Evolutionary conservation across 192 early-diverging fungal species (phyloP).

Genomic region (Coemansia biformis): DNA sequence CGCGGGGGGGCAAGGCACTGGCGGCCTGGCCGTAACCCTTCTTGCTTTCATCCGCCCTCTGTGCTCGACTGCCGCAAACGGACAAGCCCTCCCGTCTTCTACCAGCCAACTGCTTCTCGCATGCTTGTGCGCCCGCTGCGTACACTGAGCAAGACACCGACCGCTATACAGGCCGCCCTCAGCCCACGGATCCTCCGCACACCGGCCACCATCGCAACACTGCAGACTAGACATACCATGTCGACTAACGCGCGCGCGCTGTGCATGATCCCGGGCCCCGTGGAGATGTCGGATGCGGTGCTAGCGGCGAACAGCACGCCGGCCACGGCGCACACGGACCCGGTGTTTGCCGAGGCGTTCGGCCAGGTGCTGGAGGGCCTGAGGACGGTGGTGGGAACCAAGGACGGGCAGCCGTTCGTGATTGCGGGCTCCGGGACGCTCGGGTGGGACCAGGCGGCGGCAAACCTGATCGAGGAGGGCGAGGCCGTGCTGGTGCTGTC

Average conservation of each 20-base stretch:
- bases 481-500: constrained; percentile 84
- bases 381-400: constrained; percentile 72
- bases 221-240: background rate
- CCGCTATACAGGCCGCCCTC: background rate
- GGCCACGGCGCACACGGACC: constrained; percentile 89
- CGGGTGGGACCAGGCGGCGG: constrained; percentile 95
- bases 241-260: constrained; percentile 55
- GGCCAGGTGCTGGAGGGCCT: constrained; percentile 82
- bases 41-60: too few relatives aligned
- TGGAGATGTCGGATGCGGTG: constrained; percentile 90
- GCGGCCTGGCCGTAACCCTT: too few relatives aligned
- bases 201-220: background rate
- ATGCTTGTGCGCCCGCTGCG: constrained; percentile 6
- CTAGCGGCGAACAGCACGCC: constrained; percentile 80
- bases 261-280: constrained; percentile 95
- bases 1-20: too few relatives aligned
- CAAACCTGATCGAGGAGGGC: constrained; percentile 84
- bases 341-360: constrained; percentile 81
- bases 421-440: constrained; percentile 93
- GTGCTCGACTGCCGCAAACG: too few relatives aligned
- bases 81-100: too few relatives aligned
- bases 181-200: too few relatives aligned
- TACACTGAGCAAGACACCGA: background rate
- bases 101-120: background rate
- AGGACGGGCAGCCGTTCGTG: constrained; percentile 86